phyloP scores from a whole-genome alignment of 2,329 filamentous ascomycete species.

The Cyphellophora attinorum region DNA sequence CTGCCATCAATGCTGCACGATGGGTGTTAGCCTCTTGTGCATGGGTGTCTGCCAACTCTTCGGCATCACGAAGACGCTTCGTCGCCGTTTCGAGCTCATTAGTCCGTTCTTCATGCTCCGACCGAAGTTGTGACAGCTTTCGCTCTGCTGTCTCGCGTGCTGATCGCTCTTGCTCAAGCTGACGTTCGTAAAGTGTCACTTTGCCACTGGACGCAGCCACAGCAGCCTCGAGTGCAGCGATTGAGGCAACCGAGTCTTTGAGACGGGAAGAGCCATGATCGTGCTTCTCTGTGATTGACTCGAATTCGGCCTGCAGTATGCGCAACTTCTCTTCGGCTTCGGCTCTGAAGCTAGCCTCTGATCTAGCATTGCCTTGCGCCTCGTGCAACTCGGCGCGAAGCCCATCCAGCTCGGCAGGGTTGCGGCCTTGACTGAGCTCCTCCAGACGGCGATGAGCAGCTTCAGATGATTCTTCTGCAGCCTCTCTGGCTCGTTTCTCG shows the following conservation, averaged over 20 bases:
- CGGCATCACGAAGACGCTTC: constrained; percentile 69
- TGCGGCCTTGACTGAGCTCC: constrained; percentile 77
- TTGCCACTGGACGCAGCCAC: constrained; percentile 72
- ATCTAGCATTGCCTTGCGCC: constrained; percentile 65
- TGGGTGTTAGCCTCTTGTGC: constrained; percentile 81
- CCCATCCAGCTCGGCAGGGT: constrained; percentile 73
- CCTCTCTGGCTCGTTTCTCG: constrained; percentile 68
- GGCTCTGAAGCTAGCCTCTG: constrained; percentile 67
- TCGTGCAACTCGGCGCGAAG: constrained; percentile 78
- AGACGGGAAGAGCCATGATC: constrained; percentile 57
- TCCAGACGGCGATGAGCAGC: constrained; percentile 73
- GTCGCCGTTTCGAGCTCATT: constrained; percentile 66
- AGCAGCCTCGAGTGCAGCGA: constrained; percentile 67
- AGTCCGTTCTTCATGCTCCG: constrained; percentile 72
- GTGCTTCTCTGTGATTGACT: constrained; percentile 61
- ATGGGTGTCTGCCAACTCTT: constrained; percentile 80
- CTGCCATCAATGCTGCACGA: constrained; percentile 69
- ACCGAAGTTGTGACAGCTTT: constrained; percentile 65
- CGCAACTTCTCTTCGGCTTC: constrained; percentile 68
- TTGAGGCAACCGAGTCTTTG: constrained; percentile 59
- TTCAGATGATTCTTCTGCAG: constrained; percentile 80
- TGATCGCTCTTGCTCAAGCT: constrained; percentile 73
- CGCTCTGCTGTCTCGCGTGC: constrained; percentile 65
- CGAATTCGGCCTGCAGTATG: constrained; percentile 76
- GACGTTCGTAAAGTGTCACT: constrained; percentile 64